Conservation (phyloP, 805 yeast genomes). For the Cyberlindnera americana region DNA sequence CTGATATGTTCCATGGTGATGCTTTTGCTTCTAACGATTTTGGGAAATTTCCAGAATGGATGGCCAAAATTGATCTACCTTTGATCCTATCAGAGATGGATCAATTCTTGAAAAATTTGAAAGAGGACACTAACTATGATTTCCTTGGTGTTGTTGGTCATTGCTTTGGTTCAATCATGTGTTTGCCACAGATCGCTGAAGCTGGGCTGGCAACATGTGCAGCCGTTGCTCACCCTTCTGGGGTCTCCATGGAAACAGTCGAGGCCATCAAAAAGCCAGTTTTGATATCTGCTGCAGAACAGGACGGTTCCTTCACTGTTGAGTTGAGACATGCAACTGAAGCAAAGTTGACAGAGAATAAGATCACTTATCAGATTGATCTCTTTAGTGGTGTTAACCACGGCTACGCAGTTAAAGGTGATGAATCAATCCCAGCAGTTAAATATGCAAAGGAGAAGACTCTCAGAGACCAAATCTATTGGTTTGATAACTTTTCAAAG, state of each 20-base stretch:
- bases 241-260: slow-evolving; percentile 61
- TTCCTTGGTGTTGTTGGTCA: slow-evolving; percentile 64
- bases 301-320: slow-evolving; percentile 55
- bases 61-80: slow-evolving; percentile 43
- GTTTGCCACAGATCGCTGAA: slow-evolving; percentile 44
- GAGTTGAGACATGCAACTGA: slow-evolving; percentile 65
- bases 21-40: slow-evolving; percentile 28
- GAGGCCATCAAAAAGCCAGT: slow-evolving; percentile 49
- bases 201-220: slow-evolving; percentile 45
- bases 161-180: slow-evolving; percentile 79
- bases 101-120: slow-evolving; percentile 42
- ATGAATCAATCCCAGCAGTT: slow-evolving; percentile 46
- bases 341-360: slow-evolving; percentile 47
- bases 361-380: slow-evolving; percentile 54
- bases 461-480: slow-evolving; percentile 34
- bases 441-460: slow-evolving; percentile 67
- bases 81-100: slow-evolving; percentile 44
- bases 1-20: slow-evolving; percentile 62
- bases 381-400: slow-evolving; percentile 62
- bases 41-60: slow-evolving; percentile 43
- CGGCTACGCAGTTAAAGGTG: slow-evolving; percentile 82
- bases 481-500: slow-evolving; percentile 7
- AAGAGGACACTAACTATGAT: slow-evolving; percentile 38
- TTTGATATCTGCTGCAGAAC: slow-evolving; percentile 69
- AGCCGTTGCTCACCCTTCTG: slow-evolving; percentile 82